Evolutionary conservation across 2,329 filamentous ascomycete species (phyloP).

Genomic region (Gaeumannomyces sp.): DNA sequence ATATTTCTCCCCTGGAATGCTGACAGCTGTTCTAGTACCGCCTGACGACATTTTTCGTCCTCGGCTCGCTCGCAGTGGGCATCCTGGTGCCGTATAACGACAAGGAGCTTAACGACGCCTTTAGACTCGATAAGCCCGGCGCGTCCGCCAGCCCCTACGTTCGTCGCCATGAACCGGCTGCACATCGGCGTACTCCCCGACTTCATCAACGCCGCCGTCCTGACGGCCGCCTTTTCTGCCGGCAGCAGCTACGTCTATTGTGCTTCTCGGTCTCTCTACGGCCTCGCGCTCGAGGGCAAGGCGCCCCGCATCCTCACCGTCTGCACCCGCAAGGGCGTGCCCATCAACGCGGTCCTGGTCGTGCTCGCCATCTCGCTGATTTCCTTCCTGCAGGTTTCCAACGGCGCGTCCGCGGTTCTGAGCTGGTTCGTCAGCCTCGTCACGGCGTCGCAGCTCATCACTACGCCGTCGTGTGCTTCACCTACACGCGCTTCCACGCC

Average conservation of each 20-base stretch:
- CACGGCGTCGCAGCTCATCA: slow-evolving; percentile 34
- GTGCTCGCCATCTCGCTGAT: slow-evolving; percentile 29
- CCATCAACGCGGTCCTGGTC: slow-evolving; percentile 27
- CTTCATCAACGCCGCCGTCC: slow-evolving; percentile 49
- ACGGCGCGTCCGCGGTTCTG: slow-evolving; percentile 29
- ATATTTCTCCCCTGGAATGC: not conserved
- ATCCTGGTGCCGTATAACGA: slow-evolving; percentile 55
- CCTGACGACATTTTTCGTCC: slow-evolving; percentile 64
- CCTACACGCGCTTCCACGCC: slow-evolving; percentile 41
- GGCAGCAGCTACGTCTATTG: slow-evolving; percentile 48
- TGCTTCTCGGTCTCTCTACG: slow-evolving; percentile 43
- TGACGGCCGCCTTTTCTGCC: slow-evolving; percentile 26
- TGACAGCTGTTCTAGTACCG: slow-evolving; percentile 39
- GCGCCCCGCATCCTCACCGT: slow-evolving; percentile 35
- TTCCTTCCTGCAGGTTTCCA: slow-evolving; percentile 32
- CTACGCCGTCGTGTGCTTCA: slow-evolving; percentile 38
- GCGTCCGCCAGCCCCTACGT: slow-evolving; percentile 38
- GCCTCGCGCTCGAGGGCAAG: slow-evolving; percentile 42
- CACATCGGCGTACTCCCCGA: slow-evolving; percentile 47
- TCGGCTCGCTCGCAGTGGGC: slow-evolving; percentile 56
- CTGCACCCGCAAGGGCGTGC: slow-evolving; percentile 39
- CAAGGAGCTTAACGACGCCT: slow-evolving; percentile 44
- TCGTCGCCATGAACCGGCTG: slow-evolving; percentile 28
- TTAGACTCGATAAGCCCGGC: slow-evolving; percentile 39
- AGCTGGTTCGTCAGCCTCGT: slow-evolving; percentile 31